Evolutionary conservation across 129 eudicot genomes (phyloP).

Genomic region (Centrapalus pauciflorus): DNA sequence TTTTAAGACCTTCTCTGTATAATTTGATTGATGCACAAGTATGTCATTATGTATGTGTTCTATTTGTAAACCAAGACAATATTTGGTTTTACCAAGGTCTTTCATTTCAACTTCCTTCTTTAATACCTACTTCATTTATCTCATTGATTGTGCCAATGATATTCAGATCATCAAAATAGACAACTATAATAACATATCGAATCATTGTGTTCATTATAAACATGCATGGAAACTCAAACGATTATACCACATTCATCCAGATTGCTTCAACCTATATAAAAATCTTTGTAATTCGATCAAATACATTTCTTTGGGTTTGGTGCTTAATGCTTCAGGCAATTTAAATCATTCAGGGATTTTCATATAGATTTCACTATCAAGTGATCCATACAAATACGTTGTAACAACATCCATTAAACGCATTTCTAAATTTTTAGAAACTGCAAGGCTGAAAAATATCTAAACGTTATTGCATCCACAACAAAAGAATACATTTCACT

Average conservation of each 20-base stretch:
- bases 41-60: background rate
- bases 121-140: background rate
- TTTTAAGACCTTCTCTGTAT: background rate
- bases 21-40: background rate
- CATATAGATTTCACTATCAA: background rate
- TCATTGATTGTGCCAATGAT: background rate
- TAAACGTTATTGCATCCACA: background rate
- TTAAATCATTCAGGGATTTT: background rate
- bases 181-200: background rate
- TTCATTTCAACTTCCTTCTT: background rate
- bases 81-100: background rate
- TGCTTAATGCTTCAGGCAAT: background rate
- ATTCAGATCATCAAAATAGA: background rate
- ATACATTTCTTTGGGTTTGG: background rate
- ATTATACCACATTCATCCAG: background rate
- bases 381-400: background rate
- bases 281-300: background rate
- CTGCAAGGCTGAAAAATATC: too few species aligned
- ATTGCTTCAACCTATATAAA: background rate
- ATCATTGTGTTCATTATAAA: background rate
- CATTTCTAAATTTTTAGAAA: background rate
- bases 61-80: background rate
- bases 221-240: background rate
- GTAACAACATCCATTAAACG: background rate
- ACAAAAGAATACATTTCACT: too few species aligned